Percentiles rank a stretch among this genome's conserved stretches.
phyloP scores from a whole-genome alignment of 441 rosid genomes.

The Eruca vesicaria region DNA sequence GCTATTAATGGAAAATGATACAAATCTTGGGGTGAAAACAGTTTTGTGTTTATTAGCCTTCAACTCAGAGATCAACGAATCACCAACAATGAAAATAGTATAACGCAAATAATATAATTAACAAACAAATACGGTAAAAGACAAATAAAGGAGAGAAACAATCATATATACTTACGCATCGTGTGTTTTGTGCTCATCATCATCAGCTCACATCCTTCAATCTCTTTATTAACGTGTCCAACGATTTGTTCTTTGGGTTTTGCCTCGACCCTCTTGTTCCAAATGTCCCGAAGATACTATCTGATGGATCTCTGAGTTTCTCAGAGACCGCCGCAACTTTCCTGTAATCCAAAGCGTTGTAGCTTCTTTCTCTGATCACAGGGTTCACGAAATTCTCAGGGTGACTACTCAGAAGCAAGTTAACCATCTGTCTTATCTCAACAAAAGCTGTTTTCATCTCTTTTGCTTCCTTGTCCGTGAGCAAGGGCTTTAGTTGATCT shows the following conservation, averaged over 20 bases:
- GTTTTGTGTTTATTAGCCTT: neutral
- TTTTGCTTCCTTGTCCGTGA: constrained; percentile 69
- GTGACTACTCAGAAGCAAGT: constrained; percentile 78
- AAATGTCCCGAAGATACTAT: constrained; percentile 83
- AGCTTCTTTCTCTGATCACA: constrained; percentile 87
- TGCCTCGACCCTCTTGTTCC: constrained; percentile 81
- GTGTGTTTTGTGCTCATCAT: constrained; percentile 24
- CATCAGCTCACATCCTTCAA: constrained; percentile 73
- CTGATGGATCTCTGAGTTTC: constrained; percentile 86
- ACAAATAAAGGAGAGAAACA: constrained; percentile 6
- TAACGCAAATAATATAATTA: constrained; percentile 39
- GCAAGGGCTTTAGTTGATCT: constrained; percentile 61
- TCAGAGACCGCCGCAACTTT: constrained; percentile 77
- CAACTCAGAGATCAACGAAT: constrained; percentile 26
- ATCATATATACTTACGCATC: constrained; percentile 32
- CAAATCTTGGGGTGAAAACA: neutral
- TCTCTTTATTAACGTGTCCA: constrained; percentile 78
- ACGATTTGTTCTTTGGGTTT: constrained; percentile 88
- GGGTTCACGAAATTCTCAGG: constrained; percentile 86
- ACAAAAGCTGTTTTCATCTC: constrained; percentile 80
- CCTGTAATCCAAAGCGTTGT: constrained; percentile 71
- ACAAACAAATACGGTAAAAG: constrained; percentile 4
- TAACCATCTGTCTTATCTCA: constrained; percentile 78
- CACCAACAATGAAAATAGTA: constrained; percentile 33
- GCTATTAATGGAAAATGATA: neutral